Base-by-base conservation (phyloP, 192 early-diverging fungal genomes). In the Fimicolochytrium jonesii region DNA sequence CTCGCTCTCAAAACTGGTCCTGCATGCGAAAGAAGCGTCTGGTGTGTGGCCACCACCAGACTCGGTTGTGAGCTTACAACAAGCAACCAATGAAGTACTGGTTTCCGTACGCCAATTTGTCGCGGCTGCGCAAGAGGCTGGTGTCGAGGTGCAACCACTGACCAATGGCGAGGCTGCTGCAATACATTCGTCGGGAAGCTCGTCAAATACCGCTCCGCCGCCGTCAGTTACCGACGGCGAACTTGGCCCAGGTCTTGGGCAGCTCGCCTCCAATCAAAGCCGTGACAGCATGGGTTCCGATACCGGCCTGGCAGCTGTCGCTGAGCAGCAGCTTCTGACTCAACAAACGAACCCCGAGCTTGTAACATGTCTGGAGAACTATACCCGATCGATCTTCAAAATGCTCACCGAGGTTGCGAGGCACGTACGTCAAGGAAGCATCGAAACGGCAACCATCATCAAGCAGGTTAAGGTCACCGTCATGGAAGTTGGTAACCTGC, bases 61-160 rank as follows among this genome's bases (percentile, higher is more conserved):
- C 60, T 83, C 91, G 4, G 77, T 85, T 25, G 58, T 72, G 17
- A 89, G 87, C 13, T 88, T 95, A 75, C 79, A 87, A n/a, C 65
- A 72, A 6, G 86, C 89, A 44, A 80, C 86, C 1, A 81, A 81
- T 45, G 92, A 93, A 41, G 85, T 95, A 20, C 72, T 93, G 23
- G 69, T 80, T 13, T 73, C 87, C 9, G 88, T 94, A 4, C 82
- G 83, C 30, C 73, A 83, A 29, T 97, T 97, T 68, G 82, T 90
- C 11, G 64, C 67, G 10, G 75, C 80, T 10, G 90, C 87, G 2
- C 84, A 87, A 64, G 77, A 87, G 26, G 66, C 51, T 13, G 69
- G 64, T 47, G 56, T 79, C 42, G 55, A 73, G 41, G 59, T 79
- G 42, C 31, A 52, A 20, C 34, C 59, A 15, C 25, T 25, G 2